Percentiles rank a stretch among this genome's conserved stretches.
phyloP scores from a whole-genome alignment of 169 alveolate species.

The Eimeria maxima region DNA sequence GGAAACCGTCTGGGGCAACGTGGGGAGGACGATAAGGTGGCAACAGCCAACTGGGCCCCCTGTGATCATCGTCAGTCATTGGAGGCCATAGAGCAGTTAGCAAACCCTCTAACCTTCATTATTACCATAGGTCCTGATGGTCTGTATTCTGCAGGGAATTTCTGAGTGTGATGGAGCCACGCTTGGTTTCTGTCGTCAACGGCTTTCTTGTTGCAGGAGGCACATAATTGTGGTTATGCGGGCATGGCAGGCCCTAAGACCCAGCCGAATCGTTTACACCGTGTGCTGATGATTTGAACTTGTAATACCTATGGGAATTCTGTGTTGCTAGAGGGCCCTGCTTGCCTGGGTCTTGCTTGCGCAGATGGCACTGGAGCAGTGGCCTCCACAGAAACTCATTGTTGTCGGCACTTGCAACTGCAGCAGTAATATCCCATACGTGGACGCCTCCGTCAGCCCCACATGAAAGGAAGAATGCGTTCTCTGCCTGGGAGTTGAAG shows the following conservation, averaged over 20 bases:
- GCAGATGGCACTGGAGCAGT: slow-evolving; percentile 63
- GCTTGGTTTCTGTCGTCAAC: neutral
- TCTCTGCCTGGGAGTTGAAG: slow-evolving; percentile 50
- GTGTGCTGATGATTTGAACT: neutral
- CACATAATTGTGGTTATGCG: neutral
- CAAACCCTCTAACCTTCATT: neutral
- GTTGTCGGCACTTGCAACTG: slow-evolving; percentile 47
- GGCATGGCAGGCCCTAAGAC: neutral
- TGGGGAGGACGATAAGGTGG: slow-evolving; percentile 24
- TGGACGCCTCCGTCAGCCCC: slow-evolving; percentile 68
- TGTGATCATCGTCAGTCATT: neutral
- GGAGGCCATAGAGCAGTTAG: neutral
- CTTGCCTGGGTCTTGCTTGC: slow-evolving; percentile 70
- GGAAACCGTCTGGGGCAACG: slow-evolving; percentile 37
- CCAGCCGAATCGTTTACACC: neutral
- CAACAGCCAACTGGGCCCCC: slow-evolving; percentile 59
- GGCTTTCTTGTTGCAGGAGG: neutral
- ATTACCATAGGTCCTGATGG: neutral
- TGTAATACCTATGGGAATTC: neutral
- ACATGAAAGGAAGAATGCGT: slow-evolving; percentile 31
- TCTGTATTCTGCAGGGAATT: neutral
- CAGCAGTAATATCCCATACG: slow-evolving; percentile 76
- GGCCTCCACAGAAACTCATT: slow-evolving; percentile 78
- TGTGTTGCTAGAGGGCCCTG: neutral
- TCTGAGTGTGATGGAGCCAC: neutral